Evolutionary conservation across 73 alveolate genomes (phyloP).

Genomic region (Tetrahymena borealis): DNA sequence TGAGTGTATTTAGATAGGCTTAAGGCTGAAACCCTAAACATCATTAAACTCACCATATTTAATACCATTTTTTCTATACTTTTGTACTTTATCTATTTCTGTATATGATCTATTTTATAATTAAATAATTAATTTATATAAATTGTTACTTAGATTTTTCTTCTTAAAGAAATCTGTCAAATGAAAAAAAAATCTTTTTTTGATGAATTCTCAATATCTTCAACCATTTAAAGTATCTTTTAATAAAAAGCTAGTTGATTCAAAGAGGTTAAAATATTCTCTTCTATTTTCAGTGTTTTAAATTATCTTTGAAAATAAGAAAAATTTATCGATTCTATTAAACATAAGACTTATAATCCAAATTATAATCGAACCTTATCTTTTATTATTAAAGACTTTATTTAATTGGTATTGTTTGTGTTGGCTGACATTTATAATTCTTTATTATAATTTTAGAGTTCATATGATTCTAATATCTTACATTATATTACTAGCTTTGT

Average conservation of each 20-base stretch:
- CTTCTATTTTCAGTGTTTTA: no score
- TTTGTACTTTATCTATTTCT: slow-evolving; percentile 43
- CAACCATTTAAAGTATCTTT: not conserved
- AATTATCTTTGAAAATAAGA: no score
- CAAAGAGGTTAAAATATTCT: no score
- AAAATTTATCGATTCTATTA: no score
- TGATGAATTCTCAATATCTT: not conserved
- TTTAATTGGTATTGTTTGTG: no score
- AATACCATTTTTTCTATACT: slow-evolving; percentile 49
- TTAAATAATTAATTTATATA: not conserved
- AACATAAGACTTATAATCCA: no score
- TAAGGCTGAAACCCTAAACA: slow-evolving; percentile 46
- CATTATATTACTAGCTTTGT: slow-evolving; percentile 38
- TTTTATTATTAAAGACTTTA: no score
- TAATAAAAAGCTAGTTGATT: no score
- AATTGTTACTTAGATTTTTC: slow-evolving; percentile 44
- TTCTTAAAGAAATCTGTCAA: not conserved
- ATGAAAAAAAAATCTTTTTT: slow-evolving; percentile 9
- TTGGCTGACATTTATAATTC: no score
- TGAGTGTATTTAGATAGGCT: slow-evolving; percentile 57
- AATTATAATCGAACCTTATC: no score
- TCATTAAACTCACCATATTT: slow-evolving; percentile 72
- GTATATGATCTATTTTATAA: slow-evolving; percentile 56
- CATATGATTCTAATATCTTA: not conserved
- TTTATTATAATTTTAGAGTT: no score